phyloP scores from a whole-genome alignment of 2,329 filamentous ascomycete genomes.

The Magnaporthiopsis incrustans region DNA sequence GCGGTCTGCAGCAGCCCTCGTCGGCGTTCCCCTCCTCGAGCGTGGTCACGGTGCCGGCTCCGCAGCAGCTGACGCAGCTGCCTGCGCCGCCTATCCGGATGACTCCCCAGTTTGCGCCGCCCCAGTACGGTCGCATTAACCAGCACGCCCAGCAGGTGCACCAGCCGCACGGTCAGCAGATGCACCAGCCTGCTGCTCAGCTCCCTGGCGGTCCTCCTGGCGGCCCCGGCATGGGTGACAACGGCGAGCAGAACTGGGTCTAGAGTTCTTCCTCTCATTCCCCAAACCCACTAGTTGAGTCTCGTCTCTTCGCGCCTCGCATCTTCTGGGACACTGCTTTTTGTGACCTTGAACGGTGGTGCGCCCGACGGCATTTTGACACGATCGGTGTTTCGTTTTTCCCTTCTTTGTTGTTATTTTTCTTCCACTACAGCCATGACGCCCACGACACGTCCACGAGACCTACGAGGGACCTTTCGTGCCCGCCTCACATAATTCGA shows the following conservation, averaged over 20 bases:
- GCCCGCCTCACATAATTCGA: neutral
- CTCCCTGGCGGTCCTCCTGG: conserved; percentile 12
- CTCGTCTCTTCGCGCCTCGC: neutral
- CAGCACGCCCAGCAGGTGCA: neutral
- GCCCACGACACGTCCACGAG: neutral
- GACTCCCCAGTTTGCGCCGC: conserved; percentile 12
- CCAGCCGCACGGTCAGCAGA: conserved; percentile 7
- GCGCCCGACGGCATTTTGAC: neutral
- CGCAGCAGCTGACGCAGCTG: conserved; percentile 8
- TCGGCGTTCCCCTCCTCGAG: conserved; percentile 24
- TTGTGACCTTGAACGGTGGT: neutral
- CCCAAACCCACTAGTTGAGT: neutral
- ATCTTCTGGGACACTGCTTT: neutral
- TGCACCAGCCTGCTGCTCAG: conserved; percentile 11
- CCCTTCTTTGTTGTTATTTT: conserved; percentile 1
- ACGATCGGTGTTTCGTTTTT: neutral
- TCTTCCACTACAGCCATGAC: neutral
- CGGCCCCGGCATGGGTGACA: conserved; percentile 14
- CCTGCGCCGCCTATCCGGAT: conserved; percentile 8
- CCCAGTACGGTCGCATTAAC: conserved; percentile 12
- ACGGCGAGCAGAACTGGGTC: conserved; percentile 19
- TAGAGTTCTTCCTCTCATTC: conserved; percentile 10
- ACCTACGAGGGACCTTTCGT: neutral
- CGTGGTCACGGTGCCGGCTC: conserved; percentile 23
- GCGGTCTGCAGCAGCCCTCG: conserved; percentile 23